phyloP scores from a whole-genome alignment of 1,284 basidiomycete species.

The Mrakiaceae sp. region DNA sequence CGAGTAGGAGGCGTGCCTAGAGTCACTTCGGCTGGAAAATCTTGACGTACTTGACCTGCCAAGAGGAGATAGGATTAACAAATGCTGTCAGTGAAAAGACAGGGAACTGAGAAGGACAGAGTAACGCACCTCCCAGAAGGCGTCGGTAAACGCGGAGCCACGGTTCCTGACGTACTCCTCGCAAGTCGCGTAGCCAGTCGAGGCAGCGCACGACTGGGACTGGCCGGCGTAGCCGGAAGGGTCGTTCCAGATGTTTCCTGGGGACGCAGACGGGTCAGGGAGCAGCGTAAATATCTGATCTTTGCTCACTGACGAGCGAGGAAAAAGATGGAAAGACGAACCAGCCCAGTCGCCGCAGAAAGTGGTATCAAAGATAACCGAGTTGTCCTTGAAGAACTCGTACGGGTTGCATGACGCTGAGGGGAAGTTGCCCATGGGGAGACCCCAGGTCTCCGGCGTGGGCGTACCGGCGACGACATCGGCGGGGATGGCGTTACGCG shows the following conservation, averaged over 20 bases:
- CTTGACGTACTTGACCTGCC: slow-evolving; percentile 8
- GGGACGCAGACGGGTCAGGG: too few relatives aligned
- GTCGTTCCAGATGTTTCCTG: slow-evolving; percentile 48
- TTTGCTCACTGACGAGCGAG: too few relatives aligned
- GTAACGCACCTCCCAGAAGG: slow-evolving; percentile 51
- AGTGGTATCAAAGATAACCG: slow-evolving; percentile 65
- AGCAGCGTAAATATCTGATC: too few relatives aligned
- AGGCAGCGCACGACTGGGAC: slow-evolving; percentile 15
- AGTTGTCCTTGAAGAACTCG: slow-evolving; percentile 61
- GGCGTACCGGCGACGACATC: slow-evolving; percentile 60
- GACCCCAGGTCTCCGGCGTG: slow-evolving; percentile 59
- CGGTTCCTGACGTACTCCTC: slow-evolving; percentile 58
- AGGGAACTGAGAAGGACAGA: background rate
- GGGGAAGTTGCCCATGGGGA: slow-evolving; percentile 61
- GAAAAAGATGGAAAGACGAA: background rate
- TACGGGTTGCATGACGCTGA: slow-evolving; percentile 57
- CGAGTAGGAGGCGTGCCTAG: too few relatives aligned
- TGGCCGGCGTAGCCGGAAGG: slow-evolving; percentile 59
- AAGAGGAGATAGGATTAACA: too few relatives aligned
- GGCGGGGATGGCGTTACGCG: slow-evolving; percentile 53
- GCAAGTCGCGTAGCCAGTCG: slow-evolving; percentile 42
- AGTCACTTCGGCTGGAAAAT: background rate
- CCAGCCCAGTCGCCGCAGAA: slow-evolving; percentile 80
- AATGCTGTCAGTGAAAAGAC: too few relatives aligned
- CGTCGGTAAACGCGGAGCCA: slow-evolving; percentile 58